A percentile compares a stretch with the other conserved stretches of the same genome.
Conservation (phyloP, 805 yeast genomes). For the Candida pseudoglaebosa region DNA sequence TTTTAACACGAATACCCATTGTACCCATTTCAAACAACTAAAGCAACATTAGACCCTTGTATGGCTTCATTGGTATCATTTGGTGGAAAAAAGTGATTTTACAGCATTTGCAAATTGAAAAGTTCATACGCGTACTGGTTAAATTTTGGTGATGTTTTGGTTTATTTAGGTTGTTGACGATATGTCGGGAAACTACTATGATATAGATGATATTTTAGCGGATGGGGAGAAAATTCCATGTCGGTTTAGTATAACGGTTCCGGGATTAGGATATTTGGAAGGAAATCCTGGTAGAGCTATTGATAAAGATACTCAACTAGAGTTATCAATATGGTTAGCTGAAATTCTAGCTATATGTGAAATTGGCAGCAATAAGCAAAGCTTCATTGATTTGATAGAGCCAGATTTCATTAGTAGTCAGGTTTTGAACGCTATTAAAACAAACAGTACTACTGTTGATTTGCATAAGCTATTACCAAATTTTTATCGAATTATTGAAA, state of each 20-base stretch:
- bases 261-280: constrained; percentile 84
- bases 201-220: constrained; percentile 70
- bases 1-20: no score
- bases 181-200: constrained; percentile 47
- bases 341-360: constrained; percentile 58
- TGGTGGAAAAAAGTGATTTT: no score
- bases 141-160: neutral
- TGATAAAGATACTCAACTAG: constrained; percentile 58
- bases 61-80: no score
- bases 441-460: constrained; percentile 65
- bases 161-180: no score
- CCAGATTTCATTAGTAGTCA: constrained; percentile 67
- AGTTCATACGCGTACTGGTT: no score
- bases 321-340: constrained; percentile 88
- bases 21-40: no score
- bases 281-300: constrained; percentile 68
- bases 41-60: no score
- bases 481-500: constrained; percentile 65
- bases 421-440: constrained; percentile 77
- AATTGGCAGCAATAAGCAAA: constrained; percentile 27
- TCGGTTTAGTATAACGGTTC: constrained; percentile 70
- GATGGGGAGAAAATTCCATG: constrained; percentile 75
- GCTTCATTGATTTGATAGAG: constrained; percentile 62
- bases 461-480: constrained; percentile 61
- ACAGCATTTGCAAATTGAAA: no score